Base-by-base conservation (phyloP, 257 asterid species). In the Nicotiana knightiana region DNA sequence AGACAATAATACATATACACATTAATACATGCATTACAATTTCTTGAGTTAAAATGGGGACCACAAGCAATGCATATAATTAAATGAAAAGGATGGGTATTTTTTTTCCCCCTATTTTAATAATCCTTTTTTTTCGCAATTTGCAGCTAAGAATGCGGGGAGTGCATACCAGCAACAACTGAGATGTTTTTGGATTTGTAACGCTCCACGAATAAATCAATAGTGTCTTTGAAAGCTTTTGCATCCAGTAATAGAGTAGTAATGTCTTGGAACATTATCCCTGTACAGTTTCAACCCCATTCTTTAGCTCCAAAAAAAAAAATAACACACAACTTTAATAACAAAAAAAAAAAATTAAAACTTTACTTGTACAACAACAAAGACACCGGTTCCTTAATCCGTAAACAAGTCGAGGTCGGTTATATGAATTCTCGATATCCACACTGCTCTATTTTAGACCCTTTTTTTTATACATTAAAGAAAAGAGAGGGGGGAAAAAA, bases 261-360 rank as follows among this genome's bases (percentile, higher is more conserved):
- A 28, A 93, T 92, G 81, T 93, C 98, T 87, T 93, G 98, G 84
- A 93, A 93, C 98, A 92, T 91, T 82, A 93, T 93, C 82, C 98
- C 98, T 93, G 90, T 54, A 54, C 11, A 75, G 51, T 46, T 46
- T 24, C 8, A 9, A 46, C 6, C 28, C 3, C 64, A 17, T 55
- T 55, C 9, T 57, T 57, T 57, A 57, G 63, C 63, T 57, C 26
- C 9, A 28, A 70, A 70, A 26, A 66, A 33, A 79, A 13, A 28
- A 18, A 18, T 65, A 32, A 32, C 5, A 32, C 5, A 66, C 73
- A 67, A 67, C 5, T 4, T 26, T 48, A 73, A 24, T 24, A 71
- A 15, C 79, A 73, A 73, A 0, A 53, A 6, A 11, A 6, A 48
- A 48, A 73, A 9, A 48, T 24, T 6, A 24, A 6, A 48, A 73